phyloP scores from a whole-genome alignment of 2,329 filamentous ascomycete genomes.

The Fusarium oligoseptatum region DNA sequence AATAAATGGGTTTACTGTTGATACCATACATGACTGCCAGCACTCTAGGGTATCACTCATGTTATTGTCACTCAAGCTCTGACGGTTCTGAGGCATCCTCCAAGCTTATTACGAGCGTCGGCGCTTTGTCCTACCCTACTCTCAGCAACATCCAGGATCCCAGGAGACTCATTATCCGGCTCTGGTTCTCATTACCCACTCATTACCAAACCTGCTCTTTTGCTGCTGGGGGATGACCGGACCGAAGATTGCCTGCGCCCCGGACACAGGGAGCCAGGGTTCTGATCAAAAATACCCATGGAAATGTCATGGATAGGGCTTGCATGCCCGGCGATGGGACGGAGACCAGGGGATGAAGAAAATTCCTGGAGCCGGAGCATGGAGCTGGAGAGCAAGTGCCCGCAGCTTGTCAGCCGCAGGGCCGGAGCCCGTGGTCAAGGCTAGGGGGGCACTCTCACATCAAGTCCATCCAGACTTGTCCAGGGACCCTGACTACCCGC shows the following conservation, averaged over 20 bases:
- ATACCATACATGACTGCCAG: background rate
- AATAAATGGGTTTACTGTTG: background rate
- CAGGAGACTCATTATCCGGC: slow-evolving; percentile 39
- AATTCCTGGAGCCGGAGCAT: slow-evolving; percentile 47
- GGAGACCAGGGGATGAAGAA: slow-evolving; percentile 37
- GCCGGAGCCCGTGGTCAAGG: slow-evolving; percentile 27
- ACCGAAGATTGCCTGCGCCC: slow-evolving; percentile 45
- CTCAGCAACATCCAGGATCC: slow-evolving; percentile 34
- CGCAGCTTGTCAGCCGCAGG: slow-evolving; percentile 29
- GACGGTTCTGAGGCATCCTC: slow-evolving; percentile 23
- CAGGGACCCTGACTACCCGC: slow-evolving; percentile 37
- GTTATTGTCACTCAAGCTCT: slow-evolving; percentile 1
- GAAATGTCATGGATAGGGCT: slow-evolving; percentile 41
- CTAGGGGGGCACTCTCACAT: slow-evolving; percentile 17
- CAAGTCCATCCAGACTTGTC: slow-evolving; percentile 30
- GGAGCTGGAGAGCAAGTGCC: slow-evolving; percentile 30
- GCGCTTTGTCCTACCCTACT: slow-evolving; percentile 31
- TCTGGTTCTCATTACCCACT: slow-evolving; percentile 38
- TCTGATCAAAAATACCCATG: slow-evolving; percentile 35
- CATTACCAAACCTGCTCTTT: slow-evolving; percentile 3
- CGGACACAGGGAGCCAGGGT: slow-evolving; percentile 33
- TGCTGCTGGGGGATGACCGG: slow-evolving; percentile 38
- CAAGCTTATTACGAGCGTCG: slow-evolving; percentile 37
- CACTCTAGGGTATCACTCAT: background rate
- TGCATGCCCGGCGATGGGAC: slow-evolving; percentile 30